Percentiles rank a stretch among this genome's conserved stretches.
These are phyloP conservation scores for Fistulinella cinereoalba DNA, from an alignment of 1,284 basidiomycete species.

Conservation along the genomic window DNA sequence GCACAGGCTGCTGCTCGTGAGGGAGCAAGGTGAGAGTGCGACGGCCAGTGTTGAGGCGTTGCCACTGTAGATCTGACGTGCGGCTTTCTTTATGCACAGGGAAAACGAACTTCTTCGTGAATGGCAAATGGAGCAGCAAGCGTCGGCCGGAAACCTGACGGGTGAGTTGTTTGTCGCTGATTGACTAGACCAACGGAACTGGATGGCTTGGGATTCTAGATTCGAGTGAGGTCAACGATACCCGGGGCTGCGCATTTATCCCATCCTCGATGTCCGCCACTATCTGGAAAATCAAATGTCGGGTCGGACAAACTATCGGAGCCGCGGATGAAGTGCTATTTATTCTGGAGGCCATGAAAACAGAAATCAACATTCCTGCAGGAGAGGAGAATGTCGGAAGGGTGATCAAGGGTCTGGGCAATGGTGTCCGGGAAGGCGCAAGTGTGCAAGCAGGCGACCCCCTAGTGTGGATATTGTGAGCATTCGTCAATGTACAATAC, in stretches of 20 bases:
- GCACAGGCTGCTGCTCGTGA: constrained; percentile 36
- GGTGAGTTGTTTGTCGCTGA: constrained; percentile 3
- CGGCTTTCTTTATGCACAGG: constrained; percentile 3
- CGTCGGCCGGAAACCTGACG: not conserved
- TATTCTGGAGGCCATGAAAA: constrained; percentile 75
- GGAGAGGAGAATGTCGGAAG: constrained; percentile 48
- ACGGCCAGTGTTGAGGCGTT: not conserved
- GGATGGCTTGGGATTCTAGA: not conserved
- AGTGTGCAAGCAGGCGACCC: constrained; percentile 45
- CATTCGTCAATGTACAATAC: too few relatives aligned
- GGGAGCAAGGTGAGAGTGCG: constrained; percentile 40
- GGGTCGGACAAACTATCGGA: constrained; percentile 43
- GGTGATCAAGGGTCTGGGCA: constrained; percentile 40
- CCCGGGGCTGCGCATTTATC: constrained; percentile 21
- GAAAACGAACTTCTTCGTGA: constrained; percentile 24
- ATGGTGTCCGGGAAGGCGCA: constrained; percentile 41
- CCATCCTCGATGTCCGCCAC: constrained; percentile 49
- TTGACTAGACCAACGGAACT: not conserved
- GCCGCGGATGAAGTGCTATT: constrained; percentile 49
- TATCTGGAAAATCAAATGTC: constrained; percentile 56
- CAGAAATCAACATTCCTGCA: constrained; percentile 51
- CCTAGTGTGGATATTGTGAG: constrained; percentile 35
- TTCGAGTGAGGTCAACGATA: constrained; percentile 14
- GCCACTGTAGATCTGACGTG: not conserved
- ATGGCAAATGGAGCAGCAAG: constrained; percentile 20